These are phyloP conservation scores for Gautieria morchelliformis DNA, from an alignment of 768 basidiomycete genomes.

Conservation along the genomic window DNA sequence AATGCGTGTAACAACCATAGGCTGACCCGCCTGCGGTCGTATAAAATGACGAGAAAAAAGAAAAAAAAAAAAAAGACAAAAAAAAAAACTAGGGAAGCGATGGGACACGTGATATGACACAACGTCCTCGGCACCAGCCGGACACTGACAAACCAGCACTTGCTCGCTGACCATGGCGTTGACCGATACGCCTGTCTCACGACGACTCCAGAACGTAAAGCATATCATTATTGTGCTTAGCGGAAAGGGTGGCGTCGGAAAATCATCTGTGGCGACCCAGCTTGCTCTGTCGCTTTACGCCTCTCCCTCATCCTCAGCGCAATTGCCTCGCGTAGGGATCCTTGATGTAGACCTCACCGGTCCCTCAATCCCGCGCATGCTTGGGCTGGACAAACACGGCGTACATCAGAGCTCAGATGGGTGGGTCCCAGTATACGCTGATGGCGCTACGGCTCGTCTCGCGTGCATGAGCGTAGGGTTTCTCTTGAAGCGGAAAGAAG, in stretches of 20 bases:
- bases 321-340: constrained; percentile 69
- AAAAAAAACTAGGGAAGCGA: too few species aligned
- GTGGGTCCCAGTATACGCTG: constrained; percentile 97
- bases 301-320: constrained; percentile 19
- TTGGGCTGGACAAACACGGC: constrained; percentile 76
- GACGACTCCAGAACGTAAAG: constrained; percentile 64
- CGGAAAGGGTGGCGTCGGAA: constrained; percentile 97
- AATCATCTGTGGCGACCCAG: constrained; percentile 92
- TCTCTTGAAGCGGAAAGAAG: constrained; percentile 78
- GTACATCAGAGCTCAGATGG: constrained; percentile 93
- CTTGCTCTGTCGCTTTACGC: constrained; percentile 80
- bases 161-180: constrained; percentile 11
- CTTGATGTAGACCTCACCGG: constrained; percentile 92
- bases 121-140: too few species aligned
- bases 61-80: too few species aligned
- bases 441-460: constrained; percentile 61
- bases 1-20: too few species aligned
- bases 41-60: too few species aligned
- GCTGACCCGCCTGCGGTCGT: too few species aligned
- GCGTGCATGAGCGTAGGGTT: constrained; percentile 98
- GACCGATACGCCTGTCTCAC: constrained; percentile 47
- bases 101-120: too few species aligned
- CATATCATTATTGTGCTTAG: constrained; percentile 89
- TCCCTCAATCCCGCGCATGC: constrained; percentile 91
- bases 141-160: too few species aligned